A percentile compares a stretch with the other conserved stretches of the same genome.
Evolutionary conservation across 1,139 yeast genomes (phyloP).

Genomic region (Suhomyces terraborum): DNA sequence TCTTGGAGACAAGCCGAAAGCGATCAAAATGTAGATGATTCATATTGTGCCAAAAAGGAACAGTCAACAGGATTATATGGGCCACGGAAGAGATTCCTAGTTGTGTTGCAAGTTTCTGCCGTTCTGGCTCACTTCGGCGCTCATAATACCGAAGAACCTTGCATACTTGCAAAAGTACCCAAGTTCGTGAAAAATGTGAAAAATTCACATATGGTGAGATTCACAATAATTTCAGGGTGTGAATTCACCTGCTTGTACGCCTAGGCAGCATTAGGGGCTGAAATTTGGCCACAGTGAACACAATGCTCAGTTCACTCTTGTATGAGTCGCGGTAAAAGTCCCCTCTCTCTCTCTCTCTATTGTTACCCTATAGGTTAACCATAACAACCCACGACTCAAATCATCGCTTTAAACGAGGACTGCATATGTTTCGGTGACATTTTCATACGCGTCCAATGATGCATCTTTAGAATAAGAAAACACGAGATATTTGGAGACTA

Average conservation of each 20-base stretch:
- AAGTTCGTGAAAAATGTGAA: not conserved
- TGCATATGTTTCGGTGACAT: not conserved
- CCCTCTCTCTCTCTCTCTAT: not conserved
- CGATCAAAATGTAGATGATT: too few relatives aligned
- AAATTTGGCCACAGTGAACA: not conserved
- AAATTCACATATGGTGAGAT: not conserved
- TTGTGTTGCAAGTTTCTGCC: not conserved
- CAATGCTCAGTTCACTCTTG: not conserved
- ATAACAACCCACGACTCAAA: constrained; percentile 1
- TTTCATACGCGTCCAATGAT: constrained; percentile 4
- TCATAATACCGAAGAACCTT: not conserved
- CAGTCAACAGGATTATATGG: too few relatives aligned
- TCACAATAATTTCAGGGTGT: too few relatives aligned
- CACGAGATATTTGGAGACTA: too few relatives aligned
- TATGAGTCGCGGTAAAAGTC: too few relatives aligned
- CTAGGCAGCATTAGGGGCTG: too few relatives aligned
- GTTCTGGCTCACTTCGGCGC: not conserved
- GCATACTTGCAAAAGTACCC: too few relatives aligned
- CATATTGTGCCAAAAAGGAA: too few relatives aligned
- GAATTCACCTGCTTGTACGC: too few relatives aligned
- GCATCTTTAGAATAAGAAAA: too few relatives aligned
- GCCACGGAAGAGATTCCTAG: too few relatives aligned
- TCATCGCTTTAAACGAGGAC: not conserved
- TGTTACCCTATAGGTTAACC: not conserved
- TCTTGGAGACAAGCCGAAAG: too few relatives aligned